Base-by-base conservation (phyloP, 2,329 filamentous ascomycete genomes). In the Calonectria naviculata region DNA sequence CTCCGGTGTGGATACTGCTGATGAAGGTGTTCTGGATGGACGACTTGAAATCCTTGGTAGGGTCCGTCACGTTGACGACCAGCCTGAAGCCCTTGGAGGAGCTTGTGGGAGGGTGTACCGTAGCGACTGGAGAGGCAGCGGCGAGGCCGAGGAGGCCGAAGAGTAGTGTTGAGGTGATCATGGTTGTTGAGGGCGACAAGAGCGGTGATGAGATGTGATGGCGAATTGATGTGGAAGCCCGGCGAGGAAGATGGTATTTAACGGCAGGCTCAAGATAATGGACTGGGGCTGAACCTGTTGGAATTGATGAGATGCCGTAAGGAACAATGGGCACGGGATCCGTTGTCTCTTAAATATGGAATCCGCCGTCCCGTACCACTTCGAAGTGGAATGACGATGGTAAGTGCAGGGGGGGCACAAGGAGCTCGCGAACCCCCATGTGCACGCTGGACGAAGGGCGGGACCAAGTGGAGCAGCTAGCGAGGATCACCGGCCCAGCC, bases 41-140 rank as follows among this genome's bases (percentile, higher is more conserved):
- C 0, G 83, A 81, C 7, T 75, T 75, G 61, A 88, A 83, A 73
- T 87, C 84, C 41, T 74, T 74, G 17, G 80, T 72, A 2, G 78
- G 80, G 74, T 86, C 81, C 10, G 84, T 85, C 44, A 88, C 84
- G 70, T 87, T 86, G 76, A 85, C 83, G 24, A 86, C 79, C 31
- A 88, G 81, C 42, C 79, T 81, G 80, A 87, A 87, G 65, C 81
- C 80, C 73, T 78, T 78, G 41, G 76, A 76, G 54, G 72, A 69
- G 29, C 71, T 69, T 17, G 72, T 70, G 19, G 65, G 9, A 29
- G 73, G 72, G 31, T 75, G 77, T 12, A 38, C 31, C 4, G 31
- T 15, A n/a, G 49, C 41, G 29, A 75, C 17, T 26, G 79, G 78
- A 24, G 73, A 74, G 28, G 78, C 78, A n/a, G 70, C 64, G 36